Evolutionary conservation across 805 yeast genomes (phyloP), one percentile per base, ranked within the genome.

Genomic region (Pichia eremophila): DNA sequence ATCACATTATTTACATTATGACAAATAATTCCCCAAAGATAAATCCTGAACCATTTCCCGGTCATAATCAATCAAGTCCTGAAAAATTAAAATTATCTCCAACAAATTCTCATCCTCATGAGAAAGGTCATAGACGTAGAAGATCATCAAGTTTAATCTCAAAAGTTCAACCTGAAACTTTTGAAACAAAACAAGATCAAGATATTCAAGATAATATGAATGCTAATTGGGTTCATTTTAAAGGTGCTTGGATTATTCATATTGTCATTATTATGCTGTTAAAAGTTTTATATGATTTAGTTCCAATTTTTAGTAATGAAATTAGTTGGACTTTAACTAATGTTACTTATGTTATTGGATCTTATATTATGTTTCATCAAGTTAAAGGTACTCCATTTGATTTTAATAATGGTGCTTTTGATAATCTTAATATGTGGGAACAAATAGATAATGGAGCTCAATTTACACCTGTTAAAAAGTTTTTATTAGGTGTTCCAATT

Each of bases 341-440:
- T 62, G 76, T 84, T 44, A 82, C 95, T 7, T 91, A 91, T 64
- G 91, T 85, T 47, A 78, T 85, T 54, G 98, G 97, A 5, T 82
- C 95, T 0, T 93, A 89, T 64, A 79, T 91, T 52, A 93, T 91
- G 98, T 93, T 91, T 64, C 99, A 91, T 65, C 83, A 86, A 63
- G 87, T 93, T 41, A 93, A 91, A 60, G 99, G 99, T 37, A 89
- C 95, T 2, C 99, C 99, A 0, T 93, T 91, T 62, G 99, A 93
- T 58, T 90, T 91, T 70, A 93, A 90, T 62, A 83, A 85, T 39
- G 99, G 99, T 40, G 98, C 97, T 0, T 93, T 85, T 66, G 99
- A 91, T 63, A 83, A 87, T 60, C 73, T 91, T 55, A 93, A 96
- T 22, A 88, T 91, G 97, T 91, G 99, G 99, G 99, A 91, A 67